These are phyloP conservation scores for Ceratobasidium sp. DNA, from an alignment of 1,284 basidiomycete species.

Conservation along the genomic window DNA sequence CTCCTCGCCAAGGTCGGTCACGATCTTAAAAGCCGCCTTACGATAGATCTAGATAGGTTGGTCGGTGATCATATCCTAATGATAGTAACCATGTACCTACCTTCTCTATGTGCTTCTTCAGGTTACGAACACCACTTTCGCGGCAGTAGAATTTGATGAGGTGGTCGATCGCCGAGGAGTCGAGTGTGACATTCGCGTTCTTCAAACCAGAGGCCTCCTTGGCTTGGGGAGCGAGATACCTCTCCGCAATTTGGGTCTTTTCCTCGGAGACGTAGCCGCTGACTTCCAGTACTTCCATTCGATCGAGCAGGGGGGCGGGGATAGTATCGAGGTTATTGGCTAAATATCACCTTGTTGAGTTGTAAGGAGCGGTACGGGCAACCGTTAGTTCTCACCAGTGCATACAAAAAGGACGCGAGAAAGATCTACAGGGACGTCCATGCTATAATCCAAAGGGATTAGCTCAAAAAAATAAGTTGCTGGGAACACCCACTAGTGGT, in stretches of 20 bases:
- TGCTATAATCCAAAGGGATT: conserved; percentile 60
- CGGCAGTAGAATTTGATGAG: conserved; percentile 97
- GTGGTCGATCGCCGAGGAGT: conserved; percentile 83
- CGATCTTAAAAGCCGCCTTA: conserved; percentile 94
- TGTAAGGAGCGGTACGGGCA: neutral
- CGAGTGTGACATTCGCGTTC: conserved; percentile 81
- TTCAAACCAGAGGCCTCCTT: conserved; percentile 91
- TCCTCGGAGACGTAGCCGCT: conserved; percentile 97
- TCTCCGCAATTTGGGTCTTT: conserved; percentile 91
- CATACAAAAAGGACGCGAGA: conserved; percentile 98
- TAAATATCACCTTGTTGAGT: conserved; percentile 47
- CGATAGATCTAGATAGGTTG: conserved; percentile 83
- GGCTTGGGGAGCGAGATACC: conserved; percentile 94
- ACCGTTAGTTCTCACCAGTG: conserved; percentile 66
- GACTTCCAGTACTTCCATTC: conserved; percentile 98
- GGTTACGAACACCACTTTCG: conserved; percentile 93
- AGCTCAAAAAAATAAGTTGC: neutral
- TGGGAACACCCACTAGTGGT: conserved; percentile 80
- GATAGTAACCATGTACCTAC: conserved; percentile 57
- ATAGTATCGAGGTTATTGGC: conserved; percentile 96
- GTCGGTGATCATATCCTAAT: neutral
- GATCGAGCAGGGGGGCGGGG: conserved; percentile 93
- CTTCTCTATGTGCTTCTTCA: conserved; percentile 98
- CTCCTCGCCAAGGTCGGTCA: conserved; percentile 90
- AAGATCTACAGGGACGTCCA: conserved; percentile 97